Evolutionary conservation across 2,329 filamentous ascomycete genomes (phyloP), one percentile per base, ranked within the genome.

Genomic region (Colletotrichum sp.): DNA sequence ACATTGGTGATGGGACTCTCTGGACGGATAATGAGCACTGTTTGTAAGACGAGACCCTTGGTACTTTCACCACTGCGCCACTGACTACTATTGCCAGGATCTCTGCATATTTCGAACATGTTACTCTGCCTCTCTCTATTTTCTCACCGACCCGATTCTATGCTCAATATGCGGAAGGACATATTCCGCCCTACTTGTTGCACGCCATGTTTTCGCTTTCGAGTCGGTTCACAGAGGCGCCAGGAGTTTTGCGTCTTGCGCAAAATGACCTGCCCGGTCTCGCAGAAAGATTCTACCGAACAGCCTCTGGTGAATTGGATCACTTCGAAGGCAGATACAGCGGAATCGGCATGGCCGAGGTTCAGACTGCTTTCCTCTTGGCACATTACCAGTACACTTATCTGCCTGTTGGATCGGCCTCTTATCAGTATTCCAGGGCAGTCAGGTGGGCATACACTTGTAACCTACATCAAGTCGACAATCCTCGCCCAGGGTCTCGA

Each of bases 391-490:
- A 66, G 15, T 52, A 52, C 36, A 52, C 64, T 9, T 66, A 66
- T 44, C 39, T 66, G 16, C 64, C 64, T 8, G 8, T 32, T 12
- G 49, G 8, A 12, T 12, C 44, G 0, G 64, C 64, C 26, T 26
- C 21, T 10, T 12, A 16, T 9, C 64, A 28, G 36, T 66, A 44
- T 26, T 30, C 64, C 18, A 36, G 64, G 36, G 63, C 36, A 13
- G 64, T 66, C 8, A 66, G 64, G 18, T 66, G 64, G 64, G 64
- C 64, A 16, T 66, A 66, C 39, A 49, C 49, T 16, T 55, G 39
- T n/a, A 24, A 28, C 7, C 24, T 66, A 36, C 39, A 66, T 32
- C 64, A 52, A 26, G 26, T 66, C 15, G 64, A 66, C 24, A 30
- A 26, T 12, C 39, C 39, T 15, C 12, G 16, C 3, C 26, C 10